A percentile compares a stretch with the other conserved stretches of the same genome.
Conservation (phyloP, 177 flowering plant species). For the Vitis hybrid region DNA sequence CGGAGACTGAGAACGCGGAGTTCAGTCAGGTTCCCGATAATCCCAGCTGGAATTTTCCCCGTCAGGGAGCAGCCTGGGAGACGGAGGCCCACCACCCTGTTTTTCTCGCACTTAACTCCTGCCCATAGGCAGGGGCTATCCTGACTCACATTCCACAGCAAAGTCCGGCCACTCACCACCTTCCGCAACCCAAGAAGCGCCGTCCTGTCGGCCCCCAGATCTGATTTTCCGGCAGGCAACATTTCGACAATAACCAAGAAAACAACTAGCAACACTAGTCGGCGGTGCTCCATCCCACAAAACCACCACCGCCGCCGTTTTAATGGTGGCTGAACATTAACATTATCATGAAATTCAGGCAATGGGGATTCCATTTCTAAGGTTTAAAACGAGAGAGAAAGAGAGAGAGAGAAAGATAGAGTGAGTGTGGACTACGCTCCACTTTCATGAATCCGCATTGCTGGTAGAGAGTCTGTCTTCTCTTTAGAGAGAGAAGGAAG, state of each 20-base stretch:
- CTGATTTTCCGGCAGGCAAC: slow-evolving; percentile 20
- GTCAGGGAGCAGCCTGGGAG: slow-evolving; percentile 55
- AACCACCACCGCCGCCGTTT: too few species aligned
- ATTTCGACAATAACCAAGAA: background rate
- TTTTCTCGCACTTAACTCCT: slow-evolving; percentile 49
- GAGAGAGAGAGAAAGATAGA: background rate
- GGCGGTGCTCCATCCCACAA: background rate
- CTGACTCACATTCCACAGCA: slow-evolving; percentile 41
- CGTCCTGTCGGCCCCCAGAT: slow-evolving; percentile 40
- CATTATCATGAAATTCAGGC: too few species aligned
- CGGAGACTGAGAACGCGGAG: slow-evolving; percentile 58
- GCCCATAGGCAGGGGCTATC: slow-evolving; percentile 47
- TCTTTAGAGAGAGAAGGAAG: background rate
- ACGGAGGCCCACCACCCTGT: slow-evolving; percentile 41
- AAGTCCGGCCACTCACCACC: slow-evolving; percentile 52
- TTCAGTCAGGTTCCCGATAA: slow-evolving; percentile 44
- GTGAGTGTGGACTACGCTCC: too few species aligned
- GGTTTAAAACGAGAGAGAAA: slow-evolving; percentile 8
- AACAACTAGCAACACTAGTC: background rate
- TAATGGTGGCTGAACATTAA: too few species aligned
- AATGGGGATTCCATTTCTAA: too few species aligned
- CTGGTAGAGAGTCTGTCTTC: background rate
- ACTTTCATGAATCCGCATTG: too few species aligned
- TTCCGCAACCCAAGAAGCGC: slow-evolving; percentile 55
- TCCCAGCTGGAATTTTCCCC: slow-evolving; percentile 46